Evolutionary conservation across 225 moss, liverwort and hornwort genomes (phyloP).

Genomic region (Climacium dendroides): DNA sequence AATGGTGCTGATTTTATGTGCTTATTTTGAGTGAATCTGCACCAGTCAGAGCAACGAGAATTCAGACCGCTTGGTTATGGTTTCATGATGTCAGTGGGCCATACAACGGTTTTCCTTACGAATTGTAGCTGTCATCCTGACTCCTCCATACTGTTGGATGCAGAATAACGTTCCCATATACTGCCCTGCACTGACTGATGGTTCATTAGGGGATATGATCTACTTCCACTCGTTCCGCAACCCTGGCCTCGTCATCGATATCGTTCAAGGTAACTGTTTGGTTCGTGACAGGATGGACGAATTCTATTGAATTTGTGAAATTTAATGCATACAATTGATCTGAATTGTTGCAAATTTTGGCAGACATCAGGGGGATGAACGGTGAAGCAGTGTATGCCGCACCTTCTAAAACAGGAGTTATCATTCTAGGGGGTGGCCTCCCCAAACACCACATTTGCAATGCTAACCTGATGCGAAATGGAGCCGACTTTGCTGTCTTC

Average conservation of each 20-base stretch:
- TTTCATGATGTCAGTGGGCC: background rate
- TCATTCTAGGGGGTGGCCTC: background rate
- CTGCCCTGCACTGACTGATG: background rate
- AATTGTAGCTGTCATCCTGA: background rate
- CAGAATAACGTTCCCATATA: background rate
- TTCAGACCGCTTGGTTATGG: background rate
- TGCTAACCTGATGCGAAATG: background rate
- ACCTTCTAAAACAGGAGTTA: background rate
- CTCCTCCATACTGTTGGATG: background rate
- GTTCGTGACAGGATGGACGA: background rate
- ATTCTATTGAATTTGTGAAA: too few relatives aligned
- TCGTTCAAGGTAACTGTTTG: background rate
- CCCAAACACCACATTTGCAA: background rate
- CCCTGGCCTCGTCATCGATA: background rate
- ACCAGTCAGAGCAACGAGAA: background rate
- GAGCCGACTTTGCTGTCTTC: background rate
- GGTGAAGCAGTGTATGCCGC: background rate
- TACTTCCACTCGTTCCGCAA: background rate
- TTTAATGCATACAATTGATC: background rate
- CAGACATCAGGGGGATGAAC: background rate
- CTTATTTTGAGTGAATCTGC: background rate
- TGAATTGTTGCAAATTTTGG: background rate
- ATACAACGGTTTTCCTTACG: background rate
- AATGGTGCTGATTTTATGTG: background rate
- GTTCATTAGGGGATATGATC: background rate